Percentiles rank a stretch among this genome's conserved stretches.
phyloP scores from a whole-genome alignment of 208 protist genomes.

The Giardia duodenalis region DNA sequence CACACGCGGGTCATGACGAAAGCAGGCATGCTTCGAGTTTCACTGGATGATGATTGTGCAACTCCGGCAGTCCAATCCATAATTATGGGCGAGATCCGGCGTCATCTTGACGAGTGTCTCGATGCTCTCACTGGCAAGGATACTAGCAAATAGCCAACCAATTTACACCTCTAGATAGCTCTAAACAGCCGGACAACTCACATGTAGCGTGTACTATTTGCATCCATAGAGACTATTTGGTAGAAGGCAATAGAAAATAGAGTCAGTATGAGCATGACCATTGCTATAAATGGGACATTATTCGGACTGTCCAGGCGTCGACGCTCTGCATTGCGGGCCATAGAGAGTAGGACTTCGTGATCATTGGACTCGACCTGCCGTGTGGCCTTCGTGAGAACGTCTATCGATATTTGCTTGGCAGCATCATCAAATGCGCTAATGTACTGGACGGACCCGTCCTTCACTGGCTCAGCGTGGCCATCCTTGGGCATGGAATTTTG shows the following conservation, averaged over 20 bases:
- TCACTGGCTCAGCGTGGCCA: no score
- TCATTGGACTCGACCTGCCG: not conserved
- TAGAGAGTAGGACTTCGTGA: not conserved
- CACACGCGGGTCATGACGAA: not conserved
- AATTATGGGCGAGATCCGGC: not conserved
- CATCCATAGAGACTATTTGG: not conserved
- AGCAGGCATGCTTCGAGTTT: not conserved
- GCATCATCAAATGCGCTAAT: not conserved
- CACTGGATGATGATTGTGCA: not conserved
- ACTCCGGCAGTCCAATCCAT: not conserved
- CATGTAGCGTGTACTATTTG: not conserved
- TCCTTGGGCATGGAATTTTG: not conserved
- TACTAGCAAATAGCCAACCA: no score
- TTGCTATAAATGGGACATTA: not conserved
- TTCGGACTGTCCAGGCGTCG: not conserved
- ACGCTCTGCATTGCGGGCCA: not conserved
- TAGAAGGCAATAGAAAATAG: not conserved
- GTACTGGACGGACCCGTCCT: no score
- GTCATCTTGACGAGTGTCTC: not conserved
- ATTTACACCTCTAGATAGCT: no score
- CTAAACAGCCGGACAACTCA: no score
- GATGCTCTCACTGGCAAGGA: no score
- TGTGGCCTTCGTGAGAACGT: not conserved
- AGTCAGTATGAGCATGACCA: not conserved
- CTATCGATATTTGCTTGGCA: not conserved